Evolutionary conservation across 306 rosid genomes (phyloP).

Genomic region (Castanopsis chinensis): DNA sequence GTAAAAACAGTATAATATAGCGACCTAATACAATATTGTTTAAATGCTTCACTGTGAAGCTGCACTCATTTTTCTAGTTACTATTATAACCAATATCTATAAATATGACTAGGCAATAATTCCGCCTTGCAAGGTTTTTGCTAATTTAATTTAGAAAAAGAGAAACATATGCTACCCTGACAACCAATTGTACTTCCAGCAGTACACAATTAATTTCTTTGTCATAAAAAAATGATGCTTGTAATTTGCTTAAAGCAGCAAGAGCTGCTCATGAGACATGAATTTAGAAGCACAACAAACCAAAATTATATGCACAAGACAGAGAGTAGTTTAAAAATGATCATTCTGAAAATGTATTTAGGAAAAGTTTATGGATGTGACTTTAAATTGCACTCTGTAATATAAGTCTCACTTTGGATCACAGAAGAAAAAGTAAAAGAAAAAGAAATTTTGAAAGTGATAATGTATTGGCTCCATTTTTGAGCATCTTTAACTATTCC

Average conservation of each 20-base stretch:
- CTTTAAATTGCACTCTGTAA: background rate
- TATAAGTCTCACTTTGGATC: background rate
- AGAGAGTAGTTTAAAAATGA: background rate
- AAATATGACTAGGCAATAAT: background rate
- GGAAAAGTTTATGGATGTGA: background rate
- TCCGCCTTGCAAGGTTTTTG: background rate
- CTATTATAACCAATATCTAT: background rate
- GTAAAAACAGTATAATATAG: background rate
- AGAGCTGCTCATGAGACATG: background rate
- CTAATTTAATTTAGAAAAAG: background rate
- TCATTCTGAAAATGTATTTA: background rate
- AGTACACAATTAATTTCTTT: background rate
- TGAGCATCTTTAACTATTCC: background rate
- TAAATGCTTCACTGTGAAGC: background rate
- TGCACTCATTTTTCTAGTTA: background rate
- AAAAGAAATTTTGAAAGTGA: background rate
- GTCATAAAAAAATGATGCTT: background rate
- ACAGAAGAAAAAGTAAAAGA: background rate
- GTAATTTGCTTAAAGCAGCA: background rate
- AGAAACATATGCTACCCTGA: background rate
- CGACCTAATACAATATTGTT: background rate
- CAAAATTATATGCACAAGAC: background rate
- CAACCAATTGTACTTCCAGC: background rate
- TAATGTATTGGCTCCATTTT: background rate
- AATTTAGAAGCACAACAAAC: background rate